phyloP scores from a whole-genome alignment of 257 asterid genomes.

The Pogostemon cablin region DNA sequence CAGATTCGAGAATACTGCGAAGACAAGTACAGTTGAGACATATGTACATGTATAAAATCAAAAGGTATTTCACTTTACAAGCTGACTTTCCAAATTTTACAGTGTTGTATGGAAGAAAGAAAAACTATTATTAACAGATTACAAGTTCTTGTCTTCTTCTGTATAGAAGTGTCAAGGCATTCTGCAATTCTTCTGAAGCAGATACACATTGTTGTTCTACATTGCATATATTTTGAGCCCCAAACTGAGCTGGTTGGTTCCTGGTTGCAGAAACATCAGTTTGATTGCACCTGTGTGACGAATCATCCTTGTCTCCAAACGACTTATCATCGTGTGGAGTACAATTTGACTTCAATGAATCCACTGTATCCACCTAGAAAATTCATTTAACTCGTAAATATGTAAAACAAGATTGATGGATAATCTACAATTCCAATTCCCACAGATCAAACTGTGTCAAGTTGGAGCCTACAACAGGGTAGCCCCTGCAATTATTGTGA shows the following conservation, averaged over 20 bases:
- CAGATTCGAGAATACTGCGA: slow-evolving; percentile 39
- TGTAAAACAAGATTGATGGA: not conserved
- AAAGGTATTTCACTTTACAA: not conserved
- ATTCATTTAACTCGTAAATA: slow-evolving; percentile 23
- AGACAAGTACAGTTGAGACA: not conserved
- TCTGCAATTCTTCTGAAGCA: slow-evolving; percentile 41
- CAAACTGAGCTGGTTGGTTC: slow-evolving; percentile 28
- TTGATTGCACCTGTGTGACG: slow-evolving; percentile 25
- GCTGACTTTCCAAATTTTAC: not conserved
- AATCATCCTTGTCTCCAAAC: slow-evolving; percentile 29
- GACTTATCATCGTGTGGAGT: slow-evolving; percentile 32
- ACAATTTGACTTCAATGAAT: slow-evolving; percentile 18
- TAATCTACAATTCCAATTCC: too few species aligned
- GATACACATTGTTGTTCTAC: slow-evolving; percentile 30
- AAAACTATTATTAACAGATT: slow-evolving; percentile 20
- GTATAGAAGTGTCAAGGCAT: slow-evolving; percentile 50
- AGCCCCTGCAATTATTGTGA: too few species aligned
- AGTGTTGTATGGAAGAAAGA: not conserved
- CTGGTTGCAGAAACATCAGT: slow-evolving; percentile 25
- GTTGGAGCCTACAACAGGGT: too few species aligned
- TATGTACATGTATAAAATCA: too few species aligned
- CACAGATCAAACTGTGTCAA: too few species aligned
- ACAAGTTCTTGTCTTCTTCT: slow-evolving; percentile 53
- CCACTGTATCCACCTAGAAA: slow-evolving; percentile 40
- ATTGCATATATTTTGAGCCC: slow-evolving; percentile 13